Percentiles rank a stretch among this genome's conserved stretches.
phyloP scores from a whole-genome alignment of 2,329 filamentous ascomycete species.

The Colletotrichum filicis region DNA sequence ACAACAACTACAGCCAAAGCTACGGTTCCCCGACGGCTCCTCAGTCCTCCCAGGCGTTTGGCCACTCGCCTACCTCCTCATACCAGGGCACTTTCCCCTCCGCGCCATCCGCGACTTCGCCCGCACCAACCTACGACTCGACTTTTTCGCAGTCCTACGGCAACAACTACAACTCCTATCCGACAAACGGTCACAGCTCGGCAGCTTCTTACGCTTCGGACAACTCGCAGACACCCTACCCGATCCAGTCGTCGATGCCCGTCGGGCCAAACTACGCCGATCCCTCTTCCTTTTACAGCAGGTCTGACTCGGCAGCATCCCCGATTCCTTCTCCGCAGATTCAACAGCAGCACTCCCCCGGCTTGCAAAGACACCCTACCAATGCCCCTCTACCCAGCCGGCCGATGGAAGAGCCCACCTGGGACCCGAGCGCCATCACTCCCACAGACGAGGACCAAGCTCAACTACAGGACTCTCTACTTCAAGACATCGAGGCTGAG shows the following conservation, averaged over 20 bases:
- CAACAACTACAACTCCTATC: constrained; percentile 47
- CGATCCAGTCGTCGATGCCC: constrained; percentile 63
- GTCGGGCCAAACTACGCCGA: constrained; percentile 64
- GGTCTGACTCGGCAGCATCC: constrained; percentile 60
- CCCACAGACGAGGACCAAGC: constrained; percentile 42
- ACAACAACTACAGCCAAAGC: constrained; percentile 55
- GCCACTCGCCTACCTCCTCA: constrained; percentile 50
- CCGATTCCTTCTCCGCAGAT: constrained; percentile 56
- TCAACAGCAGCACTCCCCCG: constrained; percentile 54
- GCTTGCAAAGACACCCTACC: constrained; percentile 68
- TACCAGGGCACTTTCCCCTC: constrained; percentile 38
- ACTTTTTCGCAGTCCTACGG: constrained; percentile 37
- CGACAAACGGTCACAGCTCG: constrained; percentile 52
- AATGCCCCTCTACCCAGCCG: constrained; percentile 69
- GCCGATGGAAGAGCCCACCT: constrained; percentile 57
- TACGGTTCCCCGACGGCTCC: constrained; percentile 51
- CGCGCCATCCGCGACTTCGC: constrained; percentile 42
- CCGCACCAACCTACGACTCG: constrained; percentile 49
- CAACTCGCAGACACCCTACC: constrained; percentile 61
- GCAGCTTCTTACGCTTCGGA: constrained; percentile 49
- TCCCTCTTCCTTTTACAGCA: constrained; percentile 55
- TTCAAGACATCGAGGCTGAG: constrained; percentile 68
- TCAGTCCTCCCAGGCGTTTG: constrained; percentile 48
- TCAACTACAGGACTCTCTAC: constrained; percentile 60
- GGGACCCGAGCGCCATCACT: constrained; percentile 49